Conservation (phyloP, 176 grass and related monocot species). For the Aegilops umbellulata region DNA sequence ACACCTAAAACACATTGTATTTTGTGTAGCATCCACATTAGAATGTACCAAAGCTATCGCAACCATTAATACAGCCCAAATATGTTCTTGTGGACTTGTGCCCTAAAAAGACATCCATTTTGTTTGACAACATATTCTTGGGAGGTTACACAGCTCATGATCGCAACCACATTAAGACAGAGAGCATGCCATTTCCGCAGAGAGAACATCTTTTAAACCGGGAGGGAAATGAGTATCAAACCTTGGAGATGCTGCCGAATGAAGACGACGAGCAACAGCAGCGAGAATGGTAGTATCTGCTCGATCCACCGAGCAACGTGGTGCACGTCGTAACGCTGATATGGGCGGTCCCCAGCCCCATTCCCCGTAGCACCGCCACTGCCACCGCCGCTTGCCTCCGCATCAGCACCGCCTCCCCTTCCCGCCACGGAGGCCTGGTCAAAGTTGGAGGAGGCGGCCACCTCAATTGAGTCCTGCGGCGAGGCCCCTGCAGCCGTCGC, state of each 20-base stretch:
- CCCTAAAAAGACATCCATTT: background rate
- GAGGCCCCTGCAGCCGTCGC: conserved; percentile 9
- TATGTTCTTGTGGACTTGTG: background rate
- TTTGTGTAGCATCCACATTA: background rate
- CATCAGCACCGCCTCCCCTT: conserved; percentile 31
- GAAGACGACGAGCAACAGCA: conserved; percentile 95
- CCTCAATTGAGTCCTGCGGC: conserved; percentile 33
- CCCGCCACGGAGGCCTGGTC: conserved; percentile 35
- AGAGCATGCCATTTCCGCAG: background rate
- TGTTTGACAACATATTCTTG: background rate
- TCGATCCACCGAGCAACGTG: conserved; percentile 93
- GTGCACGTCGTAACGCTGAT: conserved; percentile 95
- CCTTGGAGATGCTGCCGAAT: conserved; percentile 98
- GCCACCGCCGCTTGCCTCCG: conserved; percentile 39
- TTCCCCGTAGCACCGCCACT: conserved; percentile 29
- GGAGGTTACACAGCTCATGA: background rate
- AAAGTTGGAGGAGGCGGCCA: conserved; percentile 28
- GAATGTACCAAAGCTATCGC: conserved; percentile 11
- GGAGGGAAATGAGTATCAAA: conserved; percentile 29
- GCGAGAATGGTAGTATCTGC: conserved; percentile 92
- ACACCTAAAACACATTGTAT: background rate
- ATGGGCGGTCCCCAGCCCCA: conserved; percentile 54
- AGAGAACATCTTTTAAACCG: background rate
- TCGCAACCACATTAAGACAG: background rate
- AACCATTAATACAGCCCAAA: background rate